These are phyloP conservation scores for Lodderomyces theae DNA, from an alignment of 1,139 yeast species.

Conservation along the genomic window DNA sequence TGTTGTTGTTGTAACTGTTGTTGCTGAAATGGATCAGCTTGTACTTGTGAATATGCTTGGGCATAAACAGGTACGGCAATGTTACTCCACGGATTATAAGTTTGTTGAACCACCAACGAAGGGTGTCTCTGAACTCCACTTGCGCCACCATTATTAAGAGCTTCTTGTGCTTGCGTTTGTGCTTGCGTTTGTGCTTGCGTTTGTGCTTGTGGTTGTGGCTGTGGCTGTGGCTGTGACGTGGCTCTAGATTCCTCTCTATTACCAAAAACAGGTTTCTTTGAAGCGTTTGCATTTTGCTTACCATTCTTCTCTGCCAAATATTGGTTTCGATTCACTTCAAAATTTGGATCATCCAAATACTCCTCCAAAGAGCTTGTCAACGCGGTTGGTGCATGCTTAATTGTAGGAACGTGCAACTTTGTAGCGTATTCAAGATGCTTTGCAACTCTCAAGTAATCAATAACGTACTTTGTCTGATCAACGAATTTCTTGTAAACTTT, in stretches of 20 bases:
- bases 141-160: slow-evolving; percentile 13
- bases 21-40: slow-evolving; percentile 10
- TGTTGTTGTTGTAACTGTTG: slow-evolving; percentile 9
- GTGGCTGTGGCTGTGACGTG: background rate
- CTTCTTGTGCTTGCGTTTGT: slow-evolving; percentile 6
- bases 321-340: slow-evolving; percentile 75
- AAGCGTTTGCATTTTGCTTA: slow-evolving; percentile 14
- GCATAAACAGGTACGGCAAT: slow-evolving; percentile 14
- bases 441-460: slow-evolving; percentile 82
- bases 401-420: slow-evolving; percentile 89
- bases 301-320: slow-evolving; percentile 58
- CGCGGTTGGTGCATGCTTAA: slow-evolving; percentile 96
- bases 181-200: background rate
- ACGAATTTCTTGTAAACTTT: slow-evolving; percentile 83
- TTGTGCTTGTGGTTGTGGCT: slow-evolving; percentile 3
- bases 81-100: slow-evolving; percentile 46
- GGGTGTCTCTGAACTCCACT: slow-evolving; percentile 19
- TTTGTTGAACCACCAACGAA: slow-evolving; percentile 40
- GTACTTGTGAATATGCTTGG: slow-evolving; percentile 12
- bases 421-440: slow-evolving; percentile 85
- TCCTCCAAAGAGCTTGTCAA: slow-evolving; percentile 84
- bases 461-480: slow-evolving; percentile 82
- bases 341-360: slow-evolving; percentile 81
- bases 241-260: background rate
- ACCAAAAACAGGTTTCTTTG: background rate